These are phyloP conservation scores for Tinospora cordifolia DNA, from an alignment of 164 flowering plant species.

Conservation along the genomic window DNA sequence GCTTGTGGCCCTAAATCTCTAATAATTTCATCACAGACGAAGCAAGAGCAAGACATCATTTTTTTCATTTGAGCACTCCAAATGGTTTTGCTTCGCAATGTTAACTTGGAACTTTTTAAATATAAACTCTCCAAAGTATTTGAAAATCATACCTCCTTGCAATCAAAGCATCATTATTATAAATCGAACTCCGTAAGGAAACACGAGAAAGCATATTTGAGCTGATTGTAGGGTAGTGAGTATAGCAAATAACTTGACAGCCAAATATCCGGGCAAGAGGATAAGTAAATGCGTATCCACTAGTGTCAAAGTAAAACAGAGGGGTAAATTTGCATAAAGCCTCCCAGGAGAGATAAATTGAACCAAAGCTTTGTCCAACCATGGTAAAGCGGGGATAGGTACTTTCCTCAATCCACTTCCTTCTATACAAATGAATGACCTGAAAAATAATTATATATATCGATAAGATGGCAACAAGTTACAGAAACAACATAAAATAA, in stretches of 20 bases:
- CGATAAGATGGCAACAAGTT: not conserved
- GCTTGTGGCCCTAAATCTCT: too few species aligned
- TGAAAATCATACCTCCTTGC: constrained; percentile 53
- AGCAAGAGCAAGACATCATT: not conserved
- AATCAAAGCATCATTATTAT: constrained; percentile 64
- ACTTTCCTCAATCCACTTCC: constrained; percentile 91
- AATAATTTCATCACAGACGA: too few species aligned
- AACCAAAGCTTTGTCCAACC: constrained; percentile 95
- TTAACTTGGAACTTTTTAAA: not conserved
- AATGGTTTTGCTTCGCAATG: too few species aligned
- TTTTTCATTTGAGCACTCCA: not conserved
- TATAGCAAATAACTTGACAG: constrained; percentile 84
- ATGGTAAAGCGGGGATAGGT: constrained; percentile 88
- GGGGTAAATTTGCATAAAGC: constrained; percentile 80
- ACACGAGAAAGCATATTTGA: constrained; percentile 91
- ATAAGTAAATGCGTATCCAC: constrained; percentile 97
- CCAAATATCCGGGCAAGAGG: constrained; percentile 88
- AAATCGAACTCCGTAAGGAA: constrained; percentile 50
- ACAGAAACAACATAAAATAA: not conserved
- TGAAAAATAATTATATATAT: constrained; percentile 12
- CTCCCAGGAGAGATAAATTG: constrained; percentile 77
- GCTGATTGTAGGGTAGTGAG: constrained; percentile 96
- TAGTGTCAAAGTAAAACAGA: constrained; percentile 66
- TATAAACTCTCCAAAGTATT: not conserved
- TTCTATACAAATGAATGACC: constrained; percentile 73